A percentile compares a stretch with the other conserved stretches of the same genome.
Conservation (phyloP, 208 protist genomes). For the Leishmania major region DNA sequence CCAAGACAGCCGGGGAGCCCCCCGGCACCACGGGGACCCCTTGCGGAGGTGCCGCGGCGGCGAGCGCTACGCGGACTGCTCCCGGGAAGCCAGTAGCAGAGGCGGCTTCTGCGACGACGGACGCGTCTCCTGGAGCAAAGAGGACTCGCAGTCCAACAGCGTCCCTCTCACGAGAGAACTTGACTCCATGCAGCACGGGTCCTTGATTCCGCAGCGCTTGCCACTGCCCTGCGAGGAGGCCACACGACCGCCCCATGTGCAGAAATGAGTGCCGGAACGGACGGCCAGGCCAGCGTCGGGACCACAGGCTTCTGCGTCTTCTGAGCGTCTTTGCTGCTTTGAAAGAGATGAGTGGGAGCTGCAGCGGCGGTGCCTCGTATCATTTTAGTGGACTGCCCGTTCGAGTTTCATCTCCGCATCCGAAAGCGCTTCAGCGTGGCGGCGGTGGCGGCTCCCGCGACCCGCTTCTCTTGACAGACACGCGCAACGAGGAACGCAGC, state of each 20-base stretch:
- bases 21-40: no score
- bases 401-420: constrained; percentile 11
- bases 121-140: no score
- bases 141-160: neutral
- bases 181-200: neutral
- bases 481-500: neutral
- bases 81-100: no score
- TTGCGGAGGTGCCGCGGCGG: no score
- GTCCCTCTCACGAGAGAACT: neutral
- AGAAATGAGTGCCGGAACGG: neutral
- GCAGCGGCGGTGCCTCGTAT: constrained; percentile 3
- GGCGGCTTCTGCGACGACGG: no score
- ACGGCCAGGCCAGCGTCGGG: neutral
- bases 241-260: neutral
- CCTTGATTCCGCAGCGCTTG: neutral
- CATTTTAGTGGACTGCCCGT: neutral
- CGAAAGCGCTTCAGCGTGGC: neutral
- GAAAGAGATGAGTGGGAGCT: neutral
- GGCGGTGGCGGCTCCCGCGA: neutral
- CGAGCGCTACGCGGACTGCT: no score
- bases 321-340: neutral
- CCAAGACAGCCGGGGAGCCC: no score
- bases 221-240: neutral
- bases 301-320: neutral
- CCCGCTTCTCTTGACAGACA: neutral